These are phyloP conservation scores for Iberis pinnata DNA, from an alignment of 345 rosid genomes.

Conservation along the genomic window DNA sequence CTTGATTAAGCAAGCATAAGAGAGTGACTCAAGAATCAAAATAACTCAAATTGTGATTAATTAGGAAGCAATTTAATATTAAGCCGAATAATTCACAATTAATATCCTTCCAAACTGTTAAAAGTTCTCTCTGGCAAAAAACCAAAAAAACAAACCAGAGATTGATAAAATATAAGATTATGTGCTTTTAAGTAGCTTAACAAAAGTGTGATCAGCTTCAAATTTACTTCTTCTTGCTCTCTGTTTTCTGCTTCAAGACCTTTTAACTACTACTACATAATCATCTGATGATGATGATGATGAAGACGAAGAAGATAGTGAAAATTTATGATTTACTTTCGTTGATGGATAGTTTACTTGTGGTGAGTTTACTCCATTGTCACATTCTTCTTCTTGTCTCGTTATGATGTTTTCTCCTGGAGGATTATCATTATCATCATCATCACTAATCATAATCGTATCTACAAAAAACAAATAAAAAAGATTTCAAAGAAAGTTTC, in stretches of 20 bases:
- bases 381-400: slow-evolving; percentile 8
- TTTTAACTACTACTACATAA: not conserved
- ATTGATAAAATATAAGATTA: not conserved
- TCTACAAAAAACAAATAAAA: too few relatives aligned
- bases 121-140: slow-evolving; percentile 5
- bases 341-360: not conserved
- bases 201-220: slow-evolving; percentile 2
- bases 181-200: not conserved
- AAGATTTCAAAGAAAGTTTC: not conserved
- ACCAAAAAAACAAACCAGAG: not conserved
- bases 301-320: not conserved
- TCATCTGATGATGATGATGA: slow-evolving; percentile 20
- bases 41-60: too few relatives aligned
- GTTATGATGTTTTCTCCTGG: not conserved
- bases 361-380: not conserved
- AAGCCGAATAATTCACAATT: too few relatives aligned
- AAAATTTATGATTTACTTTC: not conserved
- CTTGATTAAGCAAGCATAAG: too few relatives aligned
- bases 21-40: too few relatives aligned
- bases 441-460: slow-evolving; percentile 15
- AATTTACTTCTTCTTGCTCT: not conserved
- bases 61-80: too few relatives aligned
- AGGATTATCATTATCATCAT: not conserved
- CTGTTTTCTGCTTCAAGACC: slow-evolving; percentile 5
- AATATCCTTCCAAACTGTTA: not conserved